phyloP scores from a whole-genome alignment of 1,284 basidiomycete genomes.

The Xanthoconium separans region DNA sequence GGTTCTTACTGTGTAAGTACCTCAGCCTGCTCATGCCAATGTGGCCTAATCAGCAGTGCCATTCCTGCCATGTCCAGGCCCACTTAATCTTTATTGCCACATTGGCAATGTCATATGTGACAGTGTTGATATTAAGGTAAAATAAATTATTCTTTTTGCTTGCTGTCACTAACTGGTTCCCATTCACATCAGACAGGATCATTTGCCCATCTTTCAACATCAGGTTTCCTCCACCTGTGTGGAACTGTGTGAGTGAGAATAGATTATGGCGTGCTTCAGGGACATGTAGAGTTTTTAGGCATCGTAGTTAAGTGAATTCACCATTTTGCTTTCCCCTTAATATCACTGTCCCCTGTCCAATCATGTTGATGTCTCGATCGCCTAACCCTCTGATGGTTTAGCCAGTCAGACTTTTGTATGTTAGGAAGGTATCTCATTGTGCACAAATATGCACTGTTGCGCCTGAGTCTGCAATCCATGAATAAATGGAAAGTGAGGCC shows the following conservation, averaged over 20 bases:
- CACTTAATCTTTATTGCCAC: neutral
- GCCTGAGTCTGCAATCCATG: too few relatives aligned
- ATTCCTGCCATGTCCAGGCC: neutral
- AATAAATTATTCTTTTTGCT: too few relatives aligned
- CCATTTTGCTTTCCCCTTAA: neutral
- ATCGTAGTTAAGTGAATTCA: neutral
- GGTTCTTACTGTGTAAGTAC: neutral
- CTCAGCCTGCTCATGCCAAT: neutral
- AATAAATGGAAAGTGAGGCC: too few relatives aligned
- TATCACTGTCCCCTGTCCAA: neutral
- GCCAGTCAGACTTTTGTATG: too few relatives aligned
- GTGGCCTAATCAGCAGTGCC: neutral
- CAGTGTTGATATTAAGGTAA: too few relatives aligned
- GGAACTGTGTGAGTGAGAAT: neutral
- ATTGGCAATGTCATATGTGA: too few relatives aligned
- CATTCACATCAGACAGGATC: neutral
- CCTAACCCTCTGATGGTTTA: neutral
- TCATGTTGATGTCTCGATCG: neutral
- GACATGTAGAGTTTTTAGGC: neutral
- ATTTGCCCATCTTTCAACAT: neutral
- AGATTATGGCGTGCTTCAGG: neutral
- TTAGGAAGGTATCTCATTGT: too few relatives aligned
- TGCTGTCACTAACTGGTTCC: neutral
- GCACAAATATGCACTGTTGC: too few relatives aligned
- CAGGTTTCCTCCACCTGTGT: neutral